Base-by-base conservation (phyloP, 1,139 yeast genomes). In the Ogataea hybrid region DNA sequence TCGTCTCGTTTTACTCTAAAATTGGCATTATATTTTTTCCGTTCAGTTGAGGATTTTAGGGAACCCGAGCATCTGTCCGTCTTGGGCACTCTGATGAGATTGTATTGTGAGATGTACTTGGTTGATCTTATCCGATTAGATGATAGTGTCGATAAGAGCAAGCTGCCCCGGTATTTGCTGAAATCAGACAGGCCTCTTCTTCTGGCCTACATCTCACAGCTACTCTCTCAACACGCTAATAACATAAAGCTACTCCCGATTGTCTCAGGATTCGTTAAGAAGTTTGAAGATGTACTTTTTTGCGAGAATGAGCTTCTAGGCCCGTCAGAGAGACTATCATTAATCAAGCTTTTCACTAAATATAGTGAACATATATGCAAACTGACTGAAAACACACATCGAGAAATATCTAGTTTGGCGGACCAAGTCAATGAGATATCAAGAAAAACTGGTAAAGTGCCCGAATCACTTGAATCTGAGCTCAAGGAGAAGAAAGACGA, bases 361-460 rank as follows among this genome's bases (percentile, higher is more conserved):
- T 86, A 80, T 55, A 64, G 78, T 0, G 67, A 69, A 15, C 73
- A 73, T 0, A 68, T 78, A 3, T 64, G 72, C 23, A 57, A 64
- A 3, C 59, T 65, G 17, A 56, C 79, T 1, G 55, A 59, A 5
- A 60, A 59, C 1, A 52, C 72, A 25, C 69, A 74, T 40, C 57
- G 60, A 22, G 56, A 60, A 15, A 59, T 75, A 1, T 56, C 59
- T 17, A 65, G 65, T 18, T 56, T 71, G 21, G 66, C 65, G 12
- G 58, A 63, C 17, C 68, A 68, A 32, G 77, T 75, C 48, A 71
- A 71, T 41, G 73, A 71, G 42, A 76, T 81, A 2, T 78, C 83
- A 37, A 74, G 84, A 40, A 71, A 84, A 52, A 78, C 84, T 2
- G 95, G 95, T 22, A 75, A 73, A 49, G 60, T 77, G 5, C 61